A percentile compares a stretch with the other conserved stretches of the same genome.
Evolutionary conservation across 164 flowering plant genomes (phyloP).

Genomic region (Vitis riparia): DNA sequence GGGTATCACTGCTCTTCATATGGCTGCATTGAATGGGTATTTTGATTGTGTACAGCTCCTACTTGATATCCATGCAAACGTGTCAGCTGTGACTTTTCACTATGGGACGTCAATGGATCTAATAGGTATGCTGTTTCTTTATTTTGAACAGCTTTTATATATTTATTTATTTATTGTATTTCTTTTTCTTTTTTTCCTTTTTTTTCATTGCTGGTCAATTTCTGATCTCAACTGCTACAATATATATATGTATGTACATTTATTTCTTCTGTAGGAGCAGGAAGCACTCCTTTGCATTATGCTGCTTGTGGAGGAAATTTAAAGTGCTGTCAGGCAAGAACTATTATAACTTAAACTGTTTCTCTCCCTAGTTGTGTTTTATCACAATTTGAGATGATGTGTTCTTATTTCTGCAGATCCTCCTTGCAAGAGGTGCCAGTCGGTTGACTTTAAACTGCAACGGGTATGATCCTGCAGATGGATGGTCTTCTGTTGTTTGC

Average conservation of each 20-base stretch:
- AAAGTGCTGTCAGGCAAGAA: slow-evolving; percentile 89
- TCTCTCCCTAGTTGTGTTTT: not conserved
- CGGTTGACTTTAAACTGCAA: slow-evolving; percentile 81
- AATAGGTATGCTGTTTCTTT: slow-evolving; percentile 57
- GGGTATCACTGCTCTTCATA: slow-evolving; percentile 91
- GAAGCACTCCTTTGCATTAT: slow-evolving; percentile 97
- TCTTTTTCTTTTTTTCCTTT: not conserved
- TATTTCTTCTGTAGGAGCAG: slow-evolving; percentile 63
- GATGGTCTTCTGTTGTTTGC: not conserved
- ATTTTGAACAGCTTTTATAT: not conserved
- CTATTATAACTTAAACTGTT: not conserved
- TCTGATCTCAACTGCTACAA: not conserved
- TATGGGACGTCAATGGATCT: slow-evolving; percentile 93
- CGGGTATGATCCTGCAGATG: slow-evolving; percentile 54
- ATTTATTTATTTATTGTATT: no score
- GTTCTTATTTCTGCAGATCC: slow-evolving; percentile 56
- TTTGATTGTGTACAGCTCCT: slow-evolving; percentile 89
- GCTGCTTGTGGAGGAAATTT: slow-evolving; percentile 98
- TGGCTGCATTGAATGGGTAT: slow-evolving; percentile 94
- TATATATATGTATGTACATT: not conserved
- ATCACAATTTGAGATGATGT: slow-evolving; percentile 6
- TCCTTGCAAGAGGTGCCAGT: slow-evolving; percentile 89
- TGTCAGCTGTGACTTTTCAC: slow-evolving; percentile 82
- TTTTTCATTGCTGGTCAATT: not conserved
- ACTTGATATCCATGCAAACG: slow-evolving; percentile 77